Evolutionary conservation across 345 rosid genomes (phyloP).

Genomic region (Rubroshorea leprosula): DNA sequence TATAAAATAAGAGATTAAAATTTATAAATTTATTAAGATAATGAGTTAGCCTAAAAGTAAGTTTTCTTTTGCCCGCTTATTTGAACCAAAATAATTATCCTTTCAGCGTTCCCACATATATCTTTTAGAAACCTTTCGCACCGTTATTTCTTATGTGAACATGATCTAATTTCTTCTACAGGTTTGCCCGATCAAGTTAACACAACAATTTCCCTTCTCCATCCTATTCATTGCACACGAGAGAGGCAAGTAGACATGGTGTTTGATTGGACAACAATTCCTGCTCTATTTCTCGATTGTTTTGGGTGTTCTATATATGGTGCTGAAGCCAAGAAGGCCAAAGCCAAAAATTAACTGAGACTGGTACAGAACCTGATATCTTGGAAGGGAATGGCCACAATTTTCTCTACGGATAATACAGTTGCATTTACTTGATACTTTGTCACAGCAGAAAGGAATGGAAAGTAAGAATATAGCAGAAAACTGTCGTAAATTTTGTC

Average conservation of each 20-base stretch:
- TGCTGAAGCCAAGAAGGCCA: conserved; percentile 70
- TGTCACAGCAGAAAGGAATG: too few relatives aligned
- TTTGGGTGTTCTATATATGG: conserved; percentile 44
- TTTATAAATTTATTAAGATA: too few relatives aligned
- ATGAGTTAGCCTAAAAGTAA: too few relatives aligned
- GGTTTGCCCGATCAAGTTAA: conserved; percentile 82
- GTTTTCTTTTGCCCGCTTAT: too few relatives aligned
- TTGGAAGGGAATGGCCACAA: too few relatives aligned
- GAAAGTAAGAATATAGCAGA: too few relatives aligned
- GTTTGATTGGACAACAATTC: conserved; percentile 71
- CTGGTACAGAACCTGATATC: background rate
- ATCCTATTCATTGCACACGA: conserved; percentile 84
- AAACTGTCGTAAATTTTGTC: too few relatives aligned
- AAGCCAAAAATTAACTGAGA: conserved; percentile 91
- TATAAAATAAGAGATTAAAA: too few relatives aligned
- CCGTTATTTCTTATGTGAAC: background rate
- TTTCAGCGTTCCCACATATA: too few relatives aligned
- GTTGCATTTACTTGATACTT: too few relatives aligned
- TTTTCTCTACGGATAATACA: too few relatives aligned
- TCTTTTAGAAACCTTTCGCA: background rate
- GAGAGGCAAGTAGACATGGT: conserved; percentile 70
- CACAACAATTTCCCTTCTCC: conserved; percentile 60
- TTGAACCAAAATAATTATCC: background rate
- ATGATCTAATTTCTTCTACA: conserved; percentile 24
- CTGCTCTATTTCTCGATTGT: conserved; percentile 78